Evolutionary conservation across 805 yeast genomes (phyloP).

Genomic region (Candida loeiensis): DNA sequence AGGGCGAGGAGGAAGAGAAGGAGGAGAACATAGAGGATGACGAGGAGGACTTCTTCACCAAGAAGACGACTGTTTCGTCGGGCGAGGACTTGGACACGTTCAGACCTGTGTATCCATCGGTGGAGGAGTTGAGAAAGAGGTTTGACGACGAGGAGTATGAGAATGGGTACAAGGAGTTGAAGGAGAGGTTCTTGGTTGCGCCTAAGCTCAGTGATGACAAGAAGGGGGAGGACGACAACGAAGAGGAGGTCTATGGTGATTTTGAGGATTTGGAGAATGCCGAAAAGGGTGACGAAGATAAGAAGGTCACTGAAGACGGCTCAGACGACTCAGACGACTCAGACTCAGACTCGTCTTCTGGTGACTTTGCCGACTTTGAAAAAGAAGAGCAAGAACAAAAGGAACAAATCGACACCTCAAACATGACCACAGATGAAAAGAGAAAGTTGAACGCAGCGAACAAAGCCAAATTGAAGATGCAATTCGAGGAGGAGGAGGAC

Average conservation of each 20-base stretch:
- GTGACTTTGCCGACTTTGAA: conserved; percentile 35
- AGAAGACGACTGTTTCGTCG: conserved; percentile 31
- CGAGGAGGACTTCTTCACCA: conserved; percentile 51
- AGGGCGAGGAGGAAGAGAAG: conserved; percentile 45
- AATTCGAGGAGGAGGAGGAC: conserved; percentile 80
- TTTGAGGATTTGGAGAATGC: conserved; percentile 39
- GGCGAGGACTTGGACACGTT: conserved; percentile 37
- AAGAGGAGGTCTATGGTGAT: conserved; percentile 32
- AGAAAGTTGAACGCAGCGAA: conserved; percentile 81
- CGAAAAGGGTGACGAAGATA: conserved; percentile 24
- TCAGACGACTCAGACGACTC: conserved; percentile 34
- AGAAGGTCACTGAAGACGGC: conserved; percentile 15
- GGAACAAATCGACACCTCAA: conserved; percentile 38
- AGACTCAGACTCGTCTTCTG: conserved; percentile 46
- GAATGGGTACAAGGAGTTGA: conserved; percentile 40
- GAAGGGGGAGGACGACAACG: conserved; percentile 30
- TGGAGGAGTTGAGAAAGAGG: conserved; percentile 44
- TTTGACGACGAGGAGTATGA: conserved; percentile 45
- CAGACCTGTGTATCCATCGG: conserved; percentile 32
- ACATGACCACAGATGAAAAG: conserved; percentile 63
- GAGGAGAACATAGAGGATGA: conserved; percentile 38
- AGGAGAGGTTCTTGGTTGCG: conserved; percentile 50
- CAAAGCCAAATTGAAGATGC: conserved; percentile 83
- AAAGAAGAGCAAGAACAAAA: conserved; percentile 40
- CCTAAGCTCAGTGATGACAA: conserved; percentile 37